Evolutionary conservation across 805 yeast species (phyloP).

Genomic region (Komagataella phaffii): DNA sequence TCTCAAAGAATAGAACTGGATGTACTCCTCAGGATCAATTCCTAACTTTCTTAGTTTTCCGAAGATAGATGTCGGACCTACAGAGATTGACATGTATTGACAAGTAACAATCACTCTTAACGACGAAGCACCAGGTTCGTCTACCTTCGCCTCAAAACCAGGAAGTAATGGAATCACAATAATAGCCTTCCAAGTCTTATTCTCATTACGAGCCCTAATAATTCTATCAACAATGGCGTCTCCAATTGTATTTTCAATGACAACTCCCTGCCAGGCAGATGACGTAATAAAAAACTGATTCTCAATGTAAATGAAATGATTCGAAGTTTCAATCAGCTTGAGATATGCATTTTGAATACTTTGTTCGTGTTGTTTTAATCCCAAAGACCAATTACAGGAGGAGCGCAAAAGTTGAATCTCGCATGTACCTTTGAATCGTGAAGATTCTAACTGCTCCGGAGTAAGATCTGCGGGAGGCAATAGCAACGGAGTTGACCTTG

Average conservation of each 20-base stretch:
- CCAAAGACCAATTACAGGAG: conserved; percentile 87
- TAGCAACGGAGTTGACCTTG: conserved; percentile 81
- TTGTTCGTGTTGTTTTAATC: conserved; percentile 70
- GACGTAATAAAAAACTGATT: conserved; percentile 92
- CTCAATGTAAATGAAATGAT: conserved; percentile 88
- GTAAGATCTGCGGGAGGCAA: conserved; percentile 88
- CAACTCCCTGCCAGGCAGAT: conserved; percentile 74
- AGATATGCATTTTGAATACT: conserved; percentile 90
- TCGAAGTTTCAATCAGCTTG: conserved; percentile 80
- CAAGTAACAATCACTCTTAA: conserved; percentile 94
- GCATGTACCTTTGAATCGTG: conserved; percentile 70
- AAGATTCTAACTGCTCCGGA: conserved; percentile 47
- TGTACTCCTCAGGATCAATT: conserved; percentile 81
- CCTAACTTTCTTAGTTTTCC: conserved; percentile 68
- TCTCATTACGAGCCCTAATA: conserved; percentile 70
- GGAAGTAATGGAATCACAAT: conserved; percentile 95
- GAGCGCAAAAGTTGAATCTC: conserved; percentile 87
- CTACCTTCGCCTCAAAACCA: conserved; percentile 90
- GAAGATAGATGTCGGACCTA: conserved; percentile 82
- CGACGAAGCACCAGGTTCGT: conserved; percentile 87
- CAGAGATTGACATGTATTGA: conserved; percentile 84
- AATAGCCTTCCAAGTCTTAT: conserved; percentile 77
- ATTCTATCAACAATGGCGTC: conserved; percentile 97
- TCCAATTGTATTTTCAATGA: conserved; percentile 79
- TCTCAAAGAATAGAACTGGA: conserved; percentile 81